phyloP scores from a whole-genome alignment of 1,139 yeast genomes.

The Hyphopichia burtonii region DNA sequence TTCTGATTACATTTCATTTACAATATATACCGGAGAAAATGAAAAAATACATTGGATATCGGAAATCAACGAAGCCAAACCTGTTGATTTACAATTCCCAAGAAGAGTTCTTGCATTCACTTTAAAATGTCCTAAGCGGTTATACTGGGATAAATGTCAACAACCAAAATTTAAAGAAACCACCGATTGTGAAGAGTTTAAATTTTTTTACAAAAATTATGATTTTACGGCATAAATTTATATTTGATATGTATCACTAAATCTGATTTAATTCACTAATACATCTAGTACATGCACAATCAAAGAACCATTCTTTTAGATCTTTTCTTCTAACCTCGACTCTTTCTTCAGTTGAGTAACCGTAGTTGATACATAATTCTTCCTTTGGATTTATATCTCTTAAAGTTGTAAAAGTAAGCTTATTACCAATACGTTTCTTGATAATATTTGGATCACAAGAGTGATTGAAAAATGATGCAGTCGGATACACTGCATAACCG shows the following conservation, averaged over 20 bases:
- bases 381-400: constrained; percentile 38
- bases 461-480: constrained; percentile 71
- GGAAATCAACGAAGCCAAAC: constrained; percentile 22
- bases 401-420: constrained; percentile 23
- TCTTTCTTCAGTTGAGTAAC: constrained; percentile 46
- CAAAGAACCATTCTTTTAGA: constrained; percentile 60
- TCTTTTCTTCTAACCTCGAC: constrained; percentile 42
- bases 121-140: constrained; percentile 57
- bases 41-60: constrained; percentile 20
- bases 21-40: constrained; percentile 19
- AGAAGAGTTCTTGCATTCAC: constrained; percentile 68
- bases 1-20: constrained; percentile 42
- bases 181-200: constrained; percentile 60
- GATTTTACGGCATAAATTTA: constrained; percentile 33
- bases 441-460: constrained; percentile 55
- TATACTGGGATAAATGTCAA: constrained; percentile 71
- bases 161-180: constrained; percentile 60
- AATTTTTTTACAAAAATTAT: constrained; percentile 42
- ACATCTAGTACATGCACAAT: constrained; percentile 56
- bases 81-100: constrained; percentile 74
- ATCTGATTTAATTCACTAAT: constrained; percentile 6
- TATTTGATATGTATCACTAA: not conserved
- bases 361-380: constrained; percentile 64
- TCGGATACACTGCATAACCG: constrained; percentile 66
- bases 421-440: constrained; percentile 21